Base-by-base conservation (phyloP, 2,329 filamentous ascomycete genomes). In the Cercospora sojina region DNA sequence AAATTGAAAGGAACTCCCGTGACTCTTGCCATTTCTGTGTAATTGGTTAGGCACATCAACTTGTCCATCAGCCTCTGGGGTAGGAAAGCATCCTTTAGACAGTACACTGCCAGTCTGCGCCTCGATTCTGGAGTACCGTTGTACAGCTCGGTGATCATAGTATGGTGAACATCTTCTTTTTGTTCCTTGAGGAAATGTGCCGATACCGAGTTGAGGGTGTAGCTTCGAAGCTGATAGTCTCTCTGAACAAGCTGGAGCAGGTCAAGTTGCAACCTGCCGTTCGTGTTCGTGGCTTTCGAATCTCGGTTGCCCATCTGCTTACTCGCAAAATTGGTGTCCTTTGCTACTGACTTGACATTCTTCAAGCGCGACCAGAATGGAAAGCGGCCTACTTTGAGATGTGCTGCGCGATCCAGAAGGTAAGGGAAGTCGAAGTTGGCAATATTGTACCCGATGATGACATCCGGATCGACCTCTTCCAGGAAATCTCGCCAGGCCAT, bases 381-480 rank as follows among this genome's bases (percentile, higher is more conserved):
- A 72, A 99, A 99, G 0, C 86, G 86, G 1, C 78, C 79, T 41
- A 92, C 87, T 74, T 95, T 96, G 29, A 99, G 83, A 76, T 96
- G 89, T 71, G 86, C 91, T 9, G 93, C 95, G 55, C 95, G 88
- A 64, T 97, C 91, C 10, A 99, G 84, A 0, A 99, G 86, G 76
- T 99, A 99, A 0, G 94, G 94, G 70, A 99, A 98, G 82, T 99
- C 95, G 80, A 99, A 99, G 81, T 99, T 99, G 76, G 91, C 84
- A 80, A 96, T 99, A 79, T 99, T 99, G 88, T 99, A 99, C 55
- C 95, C 95, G 64, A 96, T 99, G 75, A 99, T 97, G 70, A 99
- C 91, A 80, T 99, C 95, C 0, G 95, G 94, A 72, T 99, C 95
- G 1, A 95, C 92, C 74, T 92, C 88, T 72, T 96, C 85, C 16